Percentiles rank a stretch among this genome's conserved stretches.
These are phyloP conservation scores for Musa troglodytarum DNA, from an alignment of 176 grass and related monocot genomes.

Conservation along the genomic window DNA sequence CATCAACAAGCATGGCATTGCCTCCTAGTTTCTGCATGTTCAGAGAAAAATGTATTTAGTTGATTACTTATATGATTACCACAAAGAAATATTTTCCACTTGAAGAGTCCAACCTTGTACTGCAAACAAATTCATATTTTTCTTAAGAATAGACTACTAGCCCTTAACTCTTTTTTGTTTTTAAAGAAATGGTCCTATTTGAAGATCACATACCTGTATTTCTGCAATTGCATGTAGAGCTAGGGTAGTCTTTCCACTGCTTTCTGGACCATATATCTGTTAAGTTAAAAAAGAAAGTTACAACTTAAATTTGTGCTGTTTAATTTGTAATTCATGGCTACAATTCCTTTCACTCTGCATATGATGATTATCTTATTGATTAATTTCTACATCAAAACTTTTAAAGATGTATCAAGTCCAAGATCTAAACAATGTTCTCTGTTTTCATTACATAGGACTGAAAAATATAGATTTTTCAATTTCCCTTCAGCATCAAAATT, in stretches of 20 bases:
- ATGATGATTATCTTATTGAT: not conserved
- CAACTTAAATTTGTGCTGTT: too few relatives aligned
- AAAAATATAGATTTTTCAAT: not conserved
- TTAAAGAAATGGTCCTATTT: not conserved
- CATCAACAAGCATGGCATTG: slow-evolving; percentile 98
- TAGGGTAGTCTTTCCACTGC: slow-evolving; percentile 93
- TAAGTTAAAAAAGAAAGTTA: slow-evolving; percentile 1
- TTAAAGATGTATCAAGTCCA: not conserved
- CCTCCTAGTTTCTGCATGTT: slow-evolving; percentile 84
- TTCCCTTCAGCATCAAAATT: not conserved
- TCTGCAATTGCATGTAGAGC: slow-evolving; percentile 97
- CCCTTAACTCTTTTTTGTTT: not conserved
- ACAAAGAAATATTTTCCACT: not conserved
- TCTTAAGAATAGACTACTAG: not conserved
- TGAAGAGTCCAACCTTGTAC: not conserved
- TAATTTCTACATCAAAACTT: not conserved
- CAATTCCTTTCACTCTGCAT: not conserved
- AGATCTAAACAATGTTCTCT: not conserved
- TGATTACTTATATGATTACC: not conserved
- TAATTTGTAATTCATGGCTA: too few relatives aligned
- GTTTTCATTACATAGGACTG: not conserved
- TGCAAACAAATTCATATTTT: not conserved
- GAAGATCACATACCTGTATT: slow-evolving; percentile 57
- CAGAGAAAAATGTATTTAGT: not conserved
- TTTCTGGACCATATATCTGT: slow-evolving; percentile 93